Percentiles rank a stretch among this genome's conserved stretches.
phyloP scores from a whole-genome alignment of 2,329 filamentous ascomycete genomes.

The Neophaeococcomyces mojaviensis region DNA sequence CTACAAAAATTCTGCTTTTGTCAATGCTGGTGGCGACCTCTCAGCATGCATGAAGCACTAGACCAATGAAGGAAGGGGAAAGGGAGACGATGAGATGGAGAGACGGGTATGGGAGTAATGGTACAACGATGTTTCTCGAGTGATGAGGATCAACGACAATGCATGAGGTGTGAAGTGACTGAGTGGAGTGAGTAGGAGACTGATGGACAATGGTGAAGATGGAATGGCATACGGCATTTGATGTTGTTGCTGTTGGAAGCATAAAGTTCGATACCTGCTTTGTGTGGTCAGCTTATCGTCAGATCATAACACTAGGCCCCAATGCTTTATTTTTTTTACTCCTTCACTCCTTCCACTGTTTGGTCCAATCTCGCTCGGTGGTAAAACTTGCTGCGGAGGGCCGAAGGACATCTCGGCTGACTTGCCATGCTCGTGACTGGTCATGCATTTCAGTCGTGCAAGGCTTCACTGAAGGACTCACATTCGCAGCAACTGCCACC shows the following conservation, averaged over 20 bases:
- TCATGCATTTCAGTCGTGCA: no score
- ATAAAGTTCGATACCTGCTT: no score
- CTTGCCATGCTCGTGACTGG: no score
- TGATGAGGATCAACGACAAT: neutral
- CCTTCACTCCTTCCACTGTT: no score
- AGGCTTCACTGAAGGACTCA: no score
- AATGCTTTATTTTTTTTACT: no score
- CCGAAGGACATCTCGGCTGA: no score
- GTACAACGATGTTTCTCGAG: neutral
- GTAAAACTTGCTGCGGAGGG: no score
- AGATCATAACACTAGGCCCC: no score
- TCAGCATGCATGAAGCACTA: neutral
- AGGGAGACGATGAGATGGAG: neutral
- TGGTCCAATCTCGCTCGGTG: no score
- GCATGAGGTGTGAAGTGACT: constrained; percentile 4
- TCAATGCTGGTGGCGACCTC: neutral
- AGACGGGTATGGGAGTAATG: neutral
- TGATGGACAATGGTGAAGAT: neutral
- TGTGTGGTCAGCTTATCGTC: no score
- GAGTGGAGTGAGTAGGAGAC: constrained; percentile 2
- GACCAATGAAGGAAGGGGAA: constrained; percentile 1
- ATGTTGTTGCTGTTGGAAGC: neutral
- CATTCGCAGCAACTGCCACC: no score
- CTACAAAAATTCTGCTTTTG: constrained; percentile 2
- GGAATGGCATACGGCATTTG: neutral